Percentiles rank a stretch among this genome's conserved stretches.
Evolutionary conservation across 768 basidiomycete genomes (phyloP).

Genomic region (Leccinum truebloodii): DNA sequence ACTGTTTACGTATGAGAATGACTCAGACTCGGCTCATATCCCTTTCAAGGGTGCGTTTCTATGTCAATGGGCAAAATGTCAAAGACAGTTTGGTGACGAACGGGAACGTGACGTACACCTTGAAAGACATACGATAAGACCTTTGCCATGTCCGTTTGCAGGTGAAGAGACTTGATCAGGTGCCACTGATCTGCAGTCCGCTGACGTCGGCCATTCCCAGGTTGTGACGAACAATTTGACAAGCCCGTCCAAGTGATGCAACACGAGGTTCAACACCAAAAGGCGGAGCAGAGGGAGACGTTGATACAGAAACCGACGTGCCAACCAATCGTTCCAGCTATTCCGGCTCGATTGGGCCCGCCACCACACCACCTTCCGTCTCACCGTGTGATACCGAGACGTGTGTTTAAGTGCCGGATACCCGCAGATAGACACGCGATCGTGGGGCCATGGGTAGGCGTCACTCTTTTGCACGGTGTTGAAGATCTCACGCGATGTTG

Average conservation of each 20-base stretch:
- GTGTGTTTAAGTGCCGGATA: conserved; percentile 47
- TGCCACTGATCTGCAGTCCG: neutral
- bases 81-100: conserved; percentile 39
- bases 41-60: conserved; percentile 36
- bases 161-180: conserved; percentile 38
- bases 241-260: conserved; percentile 50
- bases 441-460: conserved; percentile 56
- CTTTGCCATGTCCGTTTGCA: conserved; percentile 35
- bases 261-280: conserved; percentile 43
- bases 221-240: conserved; percentile 52
- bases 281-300: conserved; percentile 15
- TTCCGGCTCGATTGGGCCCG: conserved; percentile 34
- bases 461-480: conserved; percentile 1
- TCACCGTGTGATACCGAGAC: conserved; percentile 49
- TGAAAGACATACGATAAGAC: conserved; percentile 44
- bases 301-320: conserved; percentile 31
- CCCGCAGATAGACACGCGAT: conserved; percentile 49
- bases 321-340: conserved; percentile 35
- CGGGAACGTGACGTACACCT: conserved; percentile 49
- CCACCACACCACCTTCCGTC: conserved; percentile 49
- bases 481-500: conserved; percentile 4
- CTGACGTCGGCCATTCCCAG: conserved; percentile 36
- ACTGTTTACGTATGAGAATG: conserved; percentile 4
- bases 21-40: conserved; percentile 8
- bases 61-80: conserved; percentile 62